Evolutionary conservation across 345 rosid genomes (phyloP), one percentile per base, ranked within the genome.

Genomic region (Lagerstroemia speciosa): DNA sequence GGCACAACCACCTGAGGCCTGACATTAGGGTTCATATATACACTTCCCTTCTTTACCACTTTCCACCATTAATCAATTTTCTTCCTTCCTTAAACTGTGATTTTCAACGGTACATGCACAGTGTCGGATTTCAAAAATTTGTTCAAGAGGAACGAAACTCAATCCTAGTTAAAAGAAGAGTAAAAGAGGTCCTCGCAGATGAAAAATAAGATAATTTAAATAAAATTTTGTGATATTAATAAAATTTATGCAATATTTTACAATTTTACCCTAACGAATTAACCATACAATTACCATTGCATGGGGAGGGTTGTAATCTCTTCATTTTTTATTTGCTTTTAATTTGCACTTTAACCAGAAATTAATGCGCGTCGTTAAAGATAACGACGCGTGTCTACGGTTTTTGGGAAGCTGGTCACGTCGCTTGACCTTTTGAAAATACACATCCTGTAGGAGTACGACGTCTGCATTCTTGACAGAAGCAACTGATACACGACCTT

Each of bases 1-100:
- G 98, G 98, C 86, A 86, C 73, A 92, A 89, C 75, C 98, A 92
- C 80, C 62, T 92, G 74, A 83, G 83, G 79, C 91, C 96, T 5
- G 85, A 92, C 67, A 89, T 92, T 66, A 89, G 72, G 98, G 98
- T 92, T 22, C 8, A 4, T n/a, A n/a, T n/a, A n/a, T n/a, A 50
- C 34, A 55, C 32, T 22, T 16, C 32, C 12, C 32, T 40, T 14
- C 27, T 17, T 31, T 16, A 24, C 34, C 48, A 27, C 15, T 67
- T 63, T 29, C 16, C 19, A 12, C 15, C 48, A n/a, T 16, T 43
- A 1, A 12, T 43, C 19, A 43, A 43, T 12, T 43, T 36, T 36
- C 38, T 36, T 36, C n/a, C n/a, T n/a, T n/a, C 38, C 38, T 36
- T 36, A 1, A 36, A 9, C 38, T 36, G 38, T 36, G 38, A 36